Conservation (phyloP, 352 stramenopile genomes). For the Phytophthora megakarya region DNA sequence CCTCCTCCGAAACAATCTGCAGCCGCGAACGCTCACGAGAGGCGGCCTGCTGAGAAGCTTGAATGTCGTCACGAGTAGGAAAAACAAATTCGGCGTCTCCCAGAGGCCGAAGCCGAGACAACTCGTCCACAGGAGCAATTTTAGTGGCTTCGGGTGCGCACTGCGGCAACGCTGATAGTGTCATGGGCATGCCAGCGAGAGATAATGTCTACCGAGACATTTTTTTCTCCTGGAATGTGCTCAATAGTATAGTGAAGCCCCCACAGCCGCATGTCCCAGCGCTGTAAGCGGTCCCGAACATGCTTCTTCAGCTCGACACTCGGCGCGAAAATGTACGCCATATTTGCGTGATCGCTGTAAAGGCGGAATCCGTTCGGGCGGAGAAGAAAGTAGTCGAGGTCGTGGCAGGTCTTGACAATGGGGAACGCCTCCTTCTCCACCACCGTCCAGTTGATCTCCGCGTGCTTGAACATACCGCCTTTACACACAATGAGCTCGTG, state of each 20-base stretch:
- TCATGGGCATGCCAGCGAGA: neutral
- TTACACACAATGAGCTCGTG: neutral
- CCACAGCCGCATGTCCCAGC: neutral
- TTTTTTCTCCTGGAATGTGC: neutral
- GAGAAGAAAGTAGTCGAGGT: neutral
- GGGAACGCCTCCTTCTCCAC: neutral
- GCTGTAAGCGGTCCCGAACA: neutral
- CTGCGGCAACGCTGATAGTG: neutral
- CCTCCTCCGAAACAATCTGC: neutral
- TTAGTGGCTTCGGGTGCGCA: neutral
- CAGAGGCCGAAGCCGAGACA: neutral
- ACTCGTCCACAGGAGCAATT: too few species aligned
- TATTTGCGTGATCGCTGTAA: neutral
- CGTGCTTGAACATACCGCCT: neutral
- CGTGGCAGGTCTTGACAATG: neutral
- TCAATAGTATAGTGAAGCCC: neutral
- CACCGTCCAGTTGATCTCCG: neutral
- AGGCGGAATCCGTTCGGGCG: neutral
- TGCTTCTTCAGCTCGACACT: neutral
- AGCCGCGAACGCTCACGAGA: neutral
- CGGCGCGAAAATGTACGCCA: neutral
- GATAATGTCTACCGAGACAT: constrained; percentile 1
- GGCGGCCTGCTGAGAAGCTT: neutral
- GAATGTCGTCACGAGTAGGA: neutral
- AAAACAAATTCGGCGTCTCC: constrained; percentile 10